Evolutionary conservation across 108 stramenopile species (phyloP), one percentile per base, ranked within the genome.

Genomic region (Stephanodiscus triporus): DNA sequence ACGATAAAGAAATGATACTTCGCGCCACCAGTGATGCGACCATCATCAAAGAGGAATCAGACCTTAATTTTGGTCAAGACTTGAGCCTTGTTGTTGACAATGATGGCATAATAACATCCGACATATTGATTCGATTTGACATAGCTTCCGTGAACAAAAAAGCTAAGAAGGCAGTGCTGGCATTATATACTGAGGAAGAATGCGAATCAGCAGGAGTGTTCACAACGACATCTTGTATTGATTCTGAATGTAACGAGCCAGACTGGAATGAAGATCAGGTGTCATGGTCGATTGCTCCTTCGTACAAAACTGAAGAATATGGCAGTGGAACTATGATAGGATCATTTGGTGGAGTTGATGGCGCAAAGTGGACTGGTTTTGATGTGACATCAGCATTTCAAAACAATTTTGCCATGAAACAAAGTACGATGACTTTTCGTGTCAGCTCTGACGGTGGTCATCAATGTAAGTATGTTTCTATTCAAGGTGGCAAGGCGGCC

Each of bases 361-460:
- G 59, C 56, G 61, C 16, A 4, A 40, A 63, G 20, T 63, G 40
- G n/a, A 16, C 20, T 1, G 16, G 29, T 6, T 38, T 63, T 40
- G 30, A 63, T 23, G 37, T 63, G 4, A 36, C 22, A 4, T 17
- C 37, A 42, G 37, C 37, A 1, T 40, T 63, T 6, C 40, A 20
- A 6, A 22, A 38, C 20, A 9, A 63, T n/a, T 17, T 20, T 2
- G 36, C 40, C 37, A 38, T 9, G 22, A 11, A 17, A 20, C 61
- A 63, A 38, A 40, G 17, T 20, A n/a, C 16, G 19, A 20, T 63
- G 3, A 63, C 61, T 17, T 32, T 63, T 22, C 26, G 61, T 6
- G 40, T 37, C 16, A 63, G 36, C 38, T 63, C 61, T 40, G 22
- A n/a, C 7, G 22, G 38, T 63, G 61, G 61, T n/a, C 29, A 63